phyloP scores from a whole-genome alignment of 2,329 filamentous ascomycete genomes.

The Proliferodiscus dingleyae region DNA sequence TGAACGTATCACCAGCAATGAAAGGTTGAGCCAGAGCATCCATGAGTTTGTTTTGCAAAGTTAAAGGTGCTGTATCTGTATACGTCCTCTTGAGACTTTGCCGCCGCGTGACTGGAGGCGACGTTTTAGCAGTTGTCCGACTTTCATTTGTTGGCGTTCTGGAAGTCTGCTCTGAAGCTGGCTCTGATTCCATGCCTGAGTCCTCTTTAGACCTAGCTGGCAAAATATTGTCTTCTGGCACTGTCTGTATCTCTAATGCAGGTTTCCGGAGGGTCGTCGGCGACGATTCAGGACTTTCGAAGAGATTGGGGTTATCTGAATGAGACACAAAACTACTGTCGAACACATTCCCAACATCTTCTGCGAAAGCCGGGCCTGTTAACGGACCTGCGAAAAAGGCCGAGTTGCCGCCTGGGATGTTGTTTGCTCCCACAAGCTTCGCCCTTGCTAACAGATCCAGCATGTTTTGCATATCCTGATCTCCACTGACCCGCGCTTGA shows the following conservation, averaged over 20 bases:
- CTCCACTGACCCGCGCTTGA: constrained; percentile 75
- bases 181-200: constrained; percentile 18
- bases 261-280: constrained; percentile 19
- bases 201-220: constrained; percentile 19
- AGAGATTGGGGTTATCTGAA: constrained; percentile 45
- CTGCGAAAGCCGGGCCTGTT: constrained; percentile 71
- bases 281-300: constrained; percentile 25
- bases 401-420: constrained; percentile 46
- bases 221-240: constrained; percentile 13
- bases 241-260: constrained; percentile 3
- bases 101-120: constrained; percentile 54
- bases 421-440: constrained; percentile 68
- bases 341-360: constrained; percentile 70
- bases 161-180: constrained; percentile 45
- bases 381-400: constrained; percentile 56
- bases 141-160: constrained; percentile 53
- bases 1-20: constrained; percentile 22
- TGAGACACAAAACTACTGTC: constrained; percentile 70
- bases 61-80: constrained; percentile 73
- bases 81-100: constrained; percentile 77
- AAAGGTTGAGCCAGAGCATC: constrained; percentile 81
- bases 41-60: constrained; percentile 75
- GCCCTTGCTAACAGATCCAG: constrained; percentile 81
- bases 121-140: constrained; percentile 46
- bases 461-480: constrained; percentile 85